Evolutionary conservation across 2,329 filamentous ascomycete species (phyloP), one percentile per base, ranked within the genome.

Genomic region (Westerdykella ornata): DNA sequence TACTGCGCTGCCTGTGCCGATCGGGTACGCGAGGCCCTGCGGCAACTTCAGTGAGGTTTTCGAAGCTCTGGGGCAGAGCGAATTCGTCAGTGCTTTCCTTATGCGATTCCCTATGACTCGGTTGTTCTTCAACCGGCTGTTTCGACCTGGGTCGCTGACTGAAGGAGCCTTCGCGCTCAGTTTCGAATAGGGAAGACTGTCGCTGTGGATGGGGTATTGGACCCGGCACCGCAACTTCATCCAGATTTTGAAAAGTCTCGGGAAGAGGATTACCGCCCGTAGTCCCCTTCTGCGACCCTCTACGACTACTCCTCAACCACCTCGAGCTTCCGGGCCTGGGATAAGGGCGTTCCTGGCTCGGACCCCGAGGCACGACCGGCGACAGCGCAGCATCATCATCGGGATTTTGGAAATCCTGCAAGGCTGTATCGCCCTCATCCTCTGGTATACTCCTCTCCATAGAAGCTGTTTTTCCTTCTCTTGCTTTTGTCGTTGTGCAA

Each of bases 161-260:
- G 16, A 36, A 6, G 20, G n/a, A 13, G 32, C 17, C 26, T 34
- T 16, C 19, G 12, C 22, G 22, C 22, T 26, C 22, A 3, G 22
- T 11, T 26, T 26, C 22, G 2, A 26, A 9, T 26, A 70, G 36
- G 59, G 46, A 18, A 47, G 52, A 38, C 48, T 63, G 43, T 69
- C 66, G 30, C 22, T 61, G 61, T 20, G 54, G 65, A 48, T 71
- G 71, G 41, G 72, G 64, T 2, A 75, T 62, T 3, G 72, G 70
- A 20, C 68, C 62, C 5, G 70, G 66, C 2, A 56, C 64, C 16
- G 42, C 45, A 15, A 54, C 30, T 41, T 60, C 57, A 38, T 57
- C 48, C 35, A 59, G 52, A 30, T 57, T 57, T 2, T 42, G 41
- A 32, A 54, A 59, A 16, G 7, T 17, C 2, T 26, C 22, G 8